Conservation (phyloP, 306 rosid species). For the Dicorynia guianensis region DNA sequence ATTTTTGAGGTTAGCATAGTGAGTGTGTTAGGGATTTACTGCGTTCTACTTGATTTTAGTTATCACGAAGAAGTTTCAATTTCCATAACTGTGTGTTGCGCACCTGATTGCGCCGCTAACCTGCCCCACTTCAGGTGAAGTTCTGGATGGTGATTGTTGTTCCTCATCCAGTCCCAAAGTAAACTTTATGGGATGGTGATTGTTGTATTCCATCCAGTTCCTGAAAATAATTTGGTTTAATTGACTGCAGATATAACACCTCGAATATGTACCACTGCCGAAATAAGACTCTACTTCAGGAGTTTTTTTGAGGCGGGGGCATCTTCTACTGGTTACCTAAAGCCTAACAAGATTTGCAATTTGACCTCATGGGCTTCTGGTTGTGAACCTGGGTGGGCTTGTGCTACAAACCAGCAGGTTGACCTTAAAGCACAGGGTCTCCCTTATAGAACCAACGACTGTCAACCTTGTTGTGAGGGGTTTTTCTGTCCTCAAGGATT, state of each 20-base stretch:
- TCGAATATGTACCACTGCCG: slow-evolving; percentile 66
- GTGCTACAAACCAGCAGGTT: slow-evolving; percentile 52
- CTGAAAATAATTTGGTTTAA: slow-evolving; percentile 36
- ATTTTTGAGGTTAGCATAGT: background rate
- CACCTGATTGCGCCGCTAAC: background rate
- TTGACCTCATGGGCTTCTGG: slow-evolving; percentile 75
- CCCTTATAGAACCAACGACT: slow-evolving; percentile 59
- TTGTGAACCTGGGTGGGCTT: slow-evolving; percentile 91
- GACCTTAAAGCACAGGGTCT: slow-evolving; percentile 49
- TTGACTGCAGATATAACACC: slow-evolving; percentile 64
- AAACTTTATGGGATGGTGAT: background rate
- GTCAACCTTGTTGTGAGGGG: slow-evolving; percentile 84
- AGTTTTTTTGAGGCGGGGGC: slow-evolving; percentile 45
- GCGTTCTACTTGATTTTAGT: background rate
- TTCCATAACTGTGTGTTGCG: background rate
- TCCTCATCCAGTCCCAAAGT: background rate
- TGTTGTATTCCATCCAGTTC: slow-evolving; percentile 11
- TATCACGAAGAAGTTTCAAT: background rate
- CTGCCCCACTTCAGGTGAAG: background rate
- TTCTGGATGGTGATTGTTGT: background rate
- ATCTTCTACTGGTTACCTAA: slow-evolving; percentile 46
- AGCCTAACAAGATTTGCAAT: slow-evolving; percentile 79
- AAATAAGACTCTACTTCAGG: slow-evolving; percentile 63
- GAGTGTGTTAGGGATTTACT: background rate
- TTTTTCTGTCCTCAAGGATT: slow-evolving; percentile 84